Conservation (phyloP, 2,329 filamentous ascomycete genomes). For the Cladosporium sp. region DNA sequence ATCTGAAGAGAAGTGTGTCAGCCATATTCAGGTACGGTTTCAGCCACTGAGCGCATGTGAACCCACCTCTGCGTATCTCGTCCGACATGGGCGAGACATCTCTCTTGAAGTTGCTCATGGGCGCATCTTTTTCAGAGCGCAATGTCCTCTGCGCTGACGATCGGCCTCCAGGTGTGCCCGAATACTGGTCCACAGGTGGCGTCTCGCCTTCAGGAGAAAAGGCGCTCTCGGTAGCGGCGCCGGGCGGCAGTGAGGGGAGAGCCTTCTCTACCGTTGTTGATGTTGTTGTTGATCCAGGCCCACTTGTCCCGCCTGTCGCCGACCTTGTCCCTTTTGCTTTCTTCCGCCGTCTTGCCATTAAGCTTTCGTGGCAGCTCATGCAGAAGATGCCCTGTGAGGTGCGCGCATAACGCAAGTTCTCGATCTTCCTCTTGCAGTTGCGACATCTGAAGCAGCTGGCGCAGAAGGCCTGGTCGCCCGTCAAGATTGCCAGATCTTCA, state of each 20-base stretch:
- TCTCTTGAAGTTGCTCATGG: constrained; percentile 29
- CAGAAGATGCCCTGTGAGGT: constrained; percentile 99
- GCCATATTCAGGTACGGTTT: constrained; percentile 24
- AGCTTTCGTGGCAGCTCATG: constrained; percentile 96
- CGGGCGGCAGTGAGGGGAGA: constrained; percentile 83
- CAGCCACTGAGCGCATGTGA: constrained; percentile 28
- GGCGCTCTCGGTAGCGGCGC: constrained; percentile 62
- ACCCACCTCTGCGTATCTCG: constrained; percentile 35
- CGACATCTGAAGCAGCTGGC: constrained; percentile 95
- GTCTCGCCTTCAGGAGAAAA: constrained; percentile 60
- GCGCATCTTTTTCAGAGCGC: constrained; percentile 30
- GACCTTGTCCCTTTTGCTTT: constrained; percentile 62
- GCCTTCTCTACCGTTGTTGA: constrained; percentile 71
- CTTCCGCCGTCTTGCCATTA: constrained; percentile 91
- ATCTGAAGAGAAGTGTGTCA: constrained; percentile 38
- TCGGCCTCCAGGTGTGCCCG: constrained; percentile 68
- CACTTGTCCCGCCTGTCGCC: constrained; percentile 37
- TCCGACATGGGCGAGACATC: constrained; percentile 40
- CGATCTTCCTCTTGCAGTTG: constrained; percentile 98
- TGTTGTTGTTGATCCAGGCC: constrained; percentile 22
- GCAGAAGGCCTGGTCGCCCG: constrained; percentile 96
- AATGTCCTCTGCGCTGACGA: constrained; percentile 51
- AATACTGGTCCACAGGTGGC: constrained; percentile 61
- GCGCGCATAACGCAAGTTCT: constrained; percentile 94
- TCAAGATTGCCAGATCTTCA: constrained; percentile 94